These are phyloP conservation scores for Lyophyllum atratum DNA, from an alignment of 768 basidiomycete genomes.

Conservation along the genomic window DNA sequence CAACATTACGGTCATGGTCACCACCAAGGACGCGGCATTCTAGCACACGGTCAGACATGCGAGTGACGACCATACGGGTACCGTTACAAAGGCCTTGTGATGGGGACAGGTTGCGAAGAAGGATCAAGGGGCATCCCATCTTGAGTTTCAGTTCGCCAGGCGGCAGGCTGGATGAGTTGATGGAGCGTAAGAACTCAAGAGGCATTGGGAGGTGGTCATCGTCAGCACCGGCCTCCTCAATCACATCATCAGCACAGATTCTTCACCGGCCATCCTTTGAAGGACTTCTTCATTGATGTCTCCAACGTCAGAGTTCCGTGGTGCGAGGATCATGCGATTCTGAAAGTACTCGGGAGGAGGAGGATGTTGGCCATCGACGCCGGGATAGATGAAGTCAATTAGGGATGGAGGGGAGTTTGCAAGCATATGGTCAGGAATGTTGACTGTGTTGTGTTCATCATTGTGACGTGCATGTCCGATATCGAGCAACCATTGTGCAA, in stretches of 20 bases:
- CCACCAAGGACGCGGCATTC: neutral
- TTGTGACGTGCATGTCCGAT: constrained; percentile 22
- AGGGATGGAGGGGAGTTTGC: constrained; percentile 5
- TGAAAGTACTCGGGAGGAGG: constrained; percentile 33
- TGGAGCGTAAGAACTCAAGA: neutral
- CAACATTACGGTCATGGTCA: neutral
- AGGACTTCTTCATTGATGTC: constrained; percentile 29
- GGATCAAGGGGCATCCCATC: neutral
- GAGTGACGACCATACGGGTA: neutral
- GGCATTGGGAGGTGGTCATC: neutral
- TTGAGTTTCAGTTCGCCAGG: neutral
- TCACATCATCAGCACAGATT: constrained; percentile 31
- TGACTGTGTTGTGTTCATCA: neutral
- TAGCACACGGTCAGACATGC: neutral
- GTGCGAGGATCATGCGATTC: constrained; percentile 36
- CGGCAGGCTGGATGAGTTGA: neutral
- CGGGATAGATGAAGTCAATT: constrained; percentile 21
- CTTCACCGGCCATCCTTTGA: too few species aligned
- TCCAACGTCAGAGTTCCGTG: constrained; percentile 38
- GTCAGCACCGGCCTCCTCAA: constrained; percentile 6
- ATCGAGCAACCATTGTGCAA: constrained; percentile 25
- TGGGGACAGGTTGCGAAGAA: neutral
- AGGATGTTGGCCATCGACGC: constrained; percentile 1
- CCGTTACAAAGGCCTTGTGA: constrained; percentile 1
- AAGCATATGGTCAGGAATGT: constrained; percentile 17